Evolutionary conservation across 2,329 filamentous ascomycete species (phyloP).

Genomic region (Fusarium nurragi): DNA sequence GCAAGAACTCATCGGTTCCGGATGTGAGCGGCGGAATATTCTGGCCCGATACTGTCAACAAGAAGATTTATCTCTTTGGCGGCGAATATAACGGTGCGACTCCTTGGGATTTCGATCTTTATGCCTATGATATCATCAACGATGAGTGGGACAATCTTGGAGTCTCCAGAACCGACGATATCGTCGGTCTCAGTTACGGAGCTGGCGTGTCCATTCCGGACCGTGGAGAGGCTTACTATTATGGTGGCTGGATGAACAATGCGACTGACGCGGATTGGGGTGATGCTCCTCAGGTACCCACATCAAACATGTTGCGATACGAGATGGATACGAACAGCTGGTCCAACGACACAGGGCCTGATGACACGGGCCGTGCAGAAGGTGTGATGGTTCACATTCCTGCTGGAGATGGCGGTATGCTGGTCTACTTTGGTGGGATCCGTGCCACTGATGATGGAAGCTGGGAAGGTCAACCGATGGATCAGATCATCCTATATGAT

Average conservation of each 20-base stretch:
- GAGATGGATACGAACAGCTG: conserved; percentile 62
- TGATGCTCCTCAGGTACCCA: conserved; percentile 56
- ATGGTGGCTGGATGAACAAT: conserved; percentile 70
- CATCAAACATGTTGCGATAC: conserved; percentile 64
- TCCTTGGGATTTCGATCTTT: conserved; percentile 60
- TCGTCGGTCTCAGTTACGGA: conserved; percentile 64
- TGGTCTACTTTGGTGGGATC: conserved; percentile 71
- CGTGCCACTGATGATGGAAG: conserved; percentile 60
- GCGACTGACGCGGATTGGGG: conserved; percentile 61
- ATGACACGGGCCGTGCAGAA: conserved; percentile 64
- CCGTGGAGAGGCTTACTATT: conserved; percentile 67
- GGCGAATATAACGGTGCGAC: conserved; percentile 63
- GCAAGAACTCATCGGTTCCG: conserved; percentile 68
- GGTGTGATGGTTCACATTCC: conserved; percentile 69
- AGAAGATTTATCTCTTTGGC: conserved; percentile 70
- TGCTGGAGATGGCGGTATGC: conserved; percentile 65
- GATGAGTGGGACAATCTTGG: conserved; percentile 64
- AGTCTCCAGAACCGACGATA: conserved; percentile 47
- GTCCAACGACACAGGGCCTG: conserved; percentile 64
- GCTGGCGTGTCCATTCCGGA: conserved; percentile 64
- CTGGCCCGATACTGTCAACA: conserved; percentile 71
- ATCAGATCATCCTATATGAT: conserved; percentile 67
- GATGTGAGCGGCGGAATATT: conserved; percentile 56
- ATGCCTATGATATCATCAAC: conserved; percentile 66
- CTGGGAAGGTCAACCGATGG: conserved; percentile 55